Evolutionary conservation across 2,329 filamentous ascomycete species (phyloP).

Genomic region (Purpureocillium takamizusanense): DNA sequence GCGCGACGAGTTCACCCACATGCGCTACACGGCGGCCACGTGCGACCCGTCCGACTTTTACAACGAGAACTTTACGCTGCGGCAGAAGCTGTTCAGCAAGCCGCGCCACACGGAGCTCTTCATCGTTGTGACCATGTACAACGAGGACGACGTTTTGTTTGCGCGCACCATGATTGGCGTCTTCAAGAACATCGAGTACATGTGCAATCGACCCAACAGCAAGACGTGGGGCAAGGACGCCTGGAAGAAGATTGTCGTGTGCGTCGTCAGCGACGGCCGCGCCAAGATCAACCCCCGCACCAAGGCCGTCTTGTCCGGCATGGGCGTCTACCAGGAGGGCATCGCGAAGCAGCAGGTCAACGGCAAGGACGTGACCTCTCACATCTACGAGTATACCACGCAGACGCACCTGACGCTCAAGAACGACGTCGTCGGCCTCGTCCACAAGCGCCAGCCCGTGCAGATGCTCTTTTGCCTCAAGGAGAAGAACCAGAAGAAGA

Average conservation of each 20-base stretch:
- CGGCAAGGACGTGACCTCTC: constrained; percentile 88
- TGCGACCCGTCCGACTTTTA: constrained; percentile 88
- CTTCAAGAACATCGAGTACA: constrained; percentile 97
- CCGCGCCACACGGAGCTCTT: constrained; percentile 89
- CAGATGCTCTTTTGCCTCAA: constrained; percentile 98
- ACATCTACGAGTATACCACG: constrained; percentile 93
- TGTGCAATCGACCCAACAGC: constrained; percentile 87
- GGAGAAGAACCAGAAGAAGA: constrained; percentile 99
- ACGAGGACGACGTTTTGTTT: constrained; percentile 94
- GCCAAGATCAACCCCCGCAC: constrained; percentile 93
- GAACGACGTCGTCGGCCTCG: constrained; percentile 76
- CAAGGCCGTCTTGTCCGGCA: constrained; percentile 76
- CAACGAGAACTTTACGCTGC: constrained; percentile 80
- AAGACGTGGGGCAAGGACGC: constrained; percentile 98
- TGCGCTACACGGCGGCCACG: constrained; percentile 90
- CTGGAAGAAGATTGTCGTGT: constrained; percentile 99
- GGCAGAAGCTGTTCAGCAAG: constrained; percentile 87
- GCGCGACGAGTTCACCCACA: constrained; percentile 84
- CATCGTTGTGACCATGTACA: constrained; percentile 98
- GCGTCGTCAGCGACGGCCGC: constrained; percentile 92
- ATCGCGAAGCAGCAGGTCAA: constrained; percentile 99
- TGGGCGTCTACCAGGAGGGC: constrained; percentile 96
- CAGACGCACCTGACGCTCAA: constrained; percentile 84
- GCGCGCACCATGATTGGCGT: constrained; percentile 93
- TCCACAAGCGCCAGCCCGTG: constrained; percentile 79